Evolutionary conservation across 345 rosid genomes (phyloP), one percentile per base, ranked within the genome.

Genomic region (Eucalyptus virginea): DNA sequence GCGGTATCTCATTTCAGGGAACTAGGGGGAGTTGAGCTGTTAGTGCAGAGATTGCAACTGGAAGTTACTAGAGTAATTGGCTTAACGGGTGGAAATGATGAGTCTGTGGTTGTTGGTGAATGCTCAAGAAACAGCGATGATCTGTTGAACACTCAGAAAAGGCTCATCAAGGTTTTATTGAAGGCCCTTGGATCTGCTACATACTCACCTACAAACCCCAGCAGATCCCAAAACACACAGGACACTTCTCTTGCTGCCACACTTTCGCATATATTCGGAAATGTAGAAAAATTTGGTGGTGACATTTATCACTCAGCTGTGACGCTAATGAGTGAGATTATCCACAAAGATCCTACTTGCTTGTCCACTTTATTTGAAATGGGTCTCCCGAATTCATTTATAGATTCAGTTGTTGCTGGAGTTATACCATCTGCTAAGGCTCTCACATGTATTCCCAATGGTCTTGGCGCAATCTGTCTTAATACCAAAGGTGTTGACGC

Each of bases 171-270:
- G 94, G 98, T 97, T 91, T 94, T 96, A 86, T 90, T 98, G 93
- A 98, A 97, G 95, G 98, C 99, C 26, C 97, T 98, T 87, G 99
- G 99, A 81, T 98, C 99, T 91, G 98, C 99, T 86, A 96, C 98
- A 48, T 95, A 94, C 94, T 93, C 98, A 81, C 97, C 99, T 65
- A 91, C 98, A 72, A 94, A 95, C 90, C 92, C 96, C 87, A 91
- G 92, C 81, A 94, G 98, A 90, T 91, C 97, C 40, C 95, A 93
- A 72, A 95, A 92, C 81, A 94, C 97, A 85, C 96, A 96, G 83
- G 99, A 98, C 77, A 94, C 94, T 91, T 92, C 95, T 87, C 92
- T 97, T 88, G 98, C 99, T 88, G 93, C 92, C 90, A 96, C 98
- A 52, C 93, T 98, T 92, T 94, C 98, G 5, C 92, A 94, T 86